Conservation (phyloP, 441 rosid genomes). For the Pelargonium hybrid region DNA sequence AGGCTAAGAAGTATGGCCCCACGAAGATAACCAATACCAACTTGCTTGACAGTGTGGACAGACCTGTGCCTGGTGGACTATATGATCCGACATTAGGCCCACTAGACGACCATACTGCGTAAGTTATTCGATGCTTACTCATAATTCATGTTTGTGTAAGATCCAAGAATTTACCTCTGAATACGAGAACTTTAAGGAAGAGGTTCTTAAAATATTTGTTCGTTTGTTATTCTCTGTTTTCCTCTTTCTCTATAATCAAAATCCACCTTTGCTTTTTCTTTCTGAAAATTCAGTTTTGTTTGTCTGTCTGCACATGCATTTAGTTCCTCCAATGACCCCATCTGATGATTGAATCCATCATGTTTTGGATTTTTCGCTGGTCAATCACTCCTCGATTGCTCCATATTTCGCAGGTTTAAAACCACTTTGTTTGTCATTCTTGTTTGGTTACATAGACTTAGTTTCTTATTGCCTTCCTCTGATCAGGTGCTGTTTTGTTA, state of each 20-base stretch:
- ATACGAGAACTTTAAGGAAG: not conserved
- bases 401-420: not conserved
- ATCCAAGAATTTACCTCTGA: not conserved
- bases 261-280: not conserved
- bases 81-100: constrained; percentile 25
- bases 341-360: not conserved
- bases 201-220: no score
- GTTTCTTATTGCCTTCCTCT: not conserved
- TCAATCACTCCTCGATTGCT: not conserved
- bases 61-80: constrained; percentile 21
- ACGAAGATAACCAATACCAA: constrained; percentile 16
- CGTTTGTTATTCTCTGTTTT: not conserved
- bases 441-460: not conserved
- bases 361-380: not conserved
- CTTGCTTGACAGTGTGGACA: constrained; percentile 18
- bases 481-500: not conserved
- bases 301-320: not conserved
- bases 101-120: constrained; percentile 17
- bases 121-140: not conserved
- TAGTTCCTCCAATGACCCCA: not conserved
- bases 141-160: not conserved
- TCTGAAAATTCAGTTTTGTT: not conserved
- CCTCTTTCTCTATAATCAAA: not conserved
- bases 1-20: constrained; percentile 20
- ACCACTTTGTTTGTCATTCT: not conserved